A percentile compares a stretch with the other conserved stretches of the same genome.
phyloP scores from a whole-genome alignment of 345 rosid species.

The Acer saccharum region DNA sequence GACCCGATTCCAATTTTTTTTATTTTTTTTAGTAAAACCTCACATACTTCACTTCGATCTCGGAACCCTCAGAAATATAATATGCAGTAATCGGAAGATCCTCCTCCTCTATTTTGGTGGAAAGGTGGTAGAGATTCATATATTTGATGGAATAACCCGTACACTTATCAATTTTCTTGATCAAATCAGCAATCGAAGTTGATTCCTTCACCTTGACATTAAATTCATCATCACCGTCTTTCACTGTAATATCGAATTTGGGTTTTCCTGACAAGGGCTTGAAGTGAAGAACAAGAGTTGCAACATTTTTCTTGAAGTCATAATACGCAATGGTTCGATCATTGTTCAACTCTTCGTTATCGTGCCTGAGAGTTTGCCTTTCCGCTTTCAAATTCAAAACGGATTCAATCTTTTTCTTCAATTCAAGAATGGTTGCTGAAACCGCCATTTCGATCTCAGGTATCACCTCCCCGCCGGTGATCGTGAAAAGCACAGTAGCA shows the following conservation, averaged over 20 bases:
- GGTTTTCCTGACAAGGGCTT: background rate
- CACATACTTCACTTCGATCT: background rate
- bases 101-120: slow-evolving; percentile 2
- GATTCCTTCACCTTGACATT: background rate
- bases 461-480: slow-evolving; percentile 1
- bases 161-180: background rate
- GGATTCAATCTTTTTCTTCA: background rate
- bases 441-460: slow-evolving; percentile 9
- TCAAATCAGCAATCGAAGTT: background rate
- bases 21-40: too few relatives aligned
- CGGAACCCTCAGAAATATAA: slow-evolving; percentile 11
- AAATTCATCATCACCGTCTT: background rate
- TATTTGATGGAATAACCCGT: background rate
- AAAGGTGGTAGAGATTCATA: background rate
- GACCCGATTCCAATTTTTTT: too few relatives aligned
- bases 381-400: background rate
- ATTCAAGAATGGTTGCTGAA: background rate
- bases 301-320: background rate
- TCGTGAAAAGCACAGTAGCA: background rate
- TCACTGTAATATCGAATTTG: background rate
- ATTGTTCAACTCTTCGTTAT: background rate
- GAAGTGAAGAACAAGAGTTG: slow-evolving; percentile 1
- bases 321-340: background rate
- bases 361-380: background rate
- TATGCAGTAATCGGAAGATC: slow-evolving; percentile 1